A percentile compares a stretch with the other conserved stretches of the same genome.
phyloP scores from a whole-genome alignment of 768 basidiomycete species.

The Phylloporus sp. region DNA sequence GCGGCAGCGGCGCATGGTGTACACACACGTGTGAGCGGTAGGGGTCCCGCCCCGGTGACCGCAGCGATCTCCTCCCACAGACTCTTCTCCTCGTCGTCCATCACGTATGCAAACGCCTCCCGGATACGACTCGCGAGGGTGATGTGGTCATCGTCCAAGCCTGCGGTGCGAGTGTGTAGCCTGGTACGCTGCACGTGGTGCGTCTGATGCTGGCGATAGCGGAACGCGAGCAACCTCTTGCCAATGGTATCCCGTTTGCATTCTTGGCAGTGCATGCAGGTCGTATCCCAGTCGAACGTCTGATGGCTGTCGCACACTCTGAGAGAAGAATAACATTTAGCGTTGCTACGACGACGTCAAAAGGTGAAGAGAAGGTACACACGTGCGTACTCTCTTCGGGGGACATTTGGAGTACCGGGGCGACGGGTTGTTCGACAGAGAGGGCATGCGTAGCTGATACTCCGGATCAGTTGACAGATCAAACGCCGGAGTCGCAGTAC shows the following conservation, averaged over 20 bases:
- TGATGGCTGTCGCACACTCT: constrained; percentile 27
- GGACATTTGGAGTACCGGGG: constrained; percentile 17
- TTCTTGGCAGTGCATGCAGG: constrained; percentile 26
- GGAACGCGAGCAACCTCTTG: constrained; percentile 23
- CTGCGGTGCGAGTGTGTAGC: background rate
- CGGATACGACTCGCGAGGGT: constrained; percentile 9
- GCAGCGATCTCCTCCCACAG: constrained; percentile 30
- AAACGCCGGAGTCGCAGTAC: constrained; percentile 7
- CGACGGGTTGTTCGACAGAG: constrained; percentile 18
- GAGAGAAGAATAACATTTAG: constrained; percentile 2
- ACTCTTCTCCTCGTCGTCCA: constrained; percentile 25
- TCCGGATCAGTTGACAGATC: constrained; percentile 16
- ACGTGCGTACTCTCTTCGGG: constrained; percentile 25
- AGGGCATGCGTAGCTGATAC: constrained; percentile 21
- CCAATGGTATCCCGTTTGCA: constrained; percentile 27
- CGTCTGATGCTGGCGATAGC: constrained; percentile 12
- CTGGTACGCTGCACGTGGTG: constrained; percentile 7
- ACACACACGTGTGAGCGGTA: constrained; percentile 15
- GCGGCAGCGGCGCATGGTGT: constrained; percentile 7
- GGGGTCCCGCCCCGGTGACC: constrained; percentile 14
- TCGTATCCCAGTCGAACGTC: constrained; percentile 14
- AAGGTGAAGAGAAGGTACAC: constrained; percentile 7
- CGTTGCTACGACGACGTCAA: background rate
- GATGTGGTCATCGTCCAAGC: constrained; percentile 1
- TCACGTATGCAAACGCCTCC: constrained; percentile 16